These are phyloP conservation scores for Epicoccum sorghinum DNA, from an alignment of 2,329 filamentous ascomycete genomes.

Conservation along the genomic window DNA sequence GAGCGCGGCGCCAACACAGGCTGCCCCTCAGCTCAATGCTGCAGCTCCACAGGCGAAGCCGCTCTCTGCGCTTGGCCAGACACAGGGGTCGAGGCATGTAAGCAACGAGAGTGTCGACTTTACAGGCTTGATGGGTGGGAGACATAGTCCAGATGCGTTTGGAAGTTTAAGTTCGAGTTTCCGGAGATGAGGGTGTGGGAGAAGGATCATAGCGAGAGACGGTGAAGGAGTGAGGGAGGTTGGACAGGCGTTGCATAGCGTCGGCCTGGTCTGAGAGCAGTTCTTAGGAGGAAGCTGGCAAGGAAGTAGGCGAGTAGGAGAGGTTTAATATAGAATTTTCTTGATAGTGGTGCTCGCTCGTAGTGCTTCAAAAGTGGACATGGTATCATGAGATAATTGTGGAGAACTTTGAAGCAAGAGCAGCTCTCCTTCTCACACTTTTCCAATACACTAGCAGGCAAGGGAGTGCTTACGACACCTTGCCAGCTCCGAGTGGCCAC, in stretches of 20 bases:
- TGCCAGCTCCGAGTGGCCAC: too few relatives aligned
- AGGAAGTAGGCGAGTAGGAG: too few relatives aligned
- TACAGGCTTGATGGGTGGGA: conserved; percentile 66
- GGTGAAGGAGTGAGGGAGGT: neutral
- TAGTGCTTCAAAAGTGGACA: too few relatives aligned
- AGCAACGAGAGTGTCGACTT: conserved; percentile 75
- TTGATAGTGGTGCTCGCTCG: neutral
- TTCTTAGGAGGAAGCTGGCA: too few relatives aligned
- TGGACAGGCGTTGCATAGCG: neutral
- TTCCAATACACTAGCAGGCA: too few relatives aligned
- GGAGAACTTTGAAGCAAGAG: too few relatives aligned
- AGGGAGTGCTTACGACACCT: too few relatives aligned
- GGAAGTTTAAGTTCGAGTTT: conserved; percentile 70
- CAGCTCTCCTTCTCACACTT: too few relatives aligned
- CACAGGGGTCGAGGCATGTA: conserved; percentile 49
- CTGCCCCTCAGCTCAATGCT: conserved; percentile 45
- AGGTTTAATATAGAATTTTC: neutral
- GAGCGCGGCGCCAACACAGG: conserved; percentile 34
- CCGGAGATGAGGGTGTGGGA: conserved; percentile 28
- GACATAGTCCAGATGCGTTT: conserved; percentile 82
- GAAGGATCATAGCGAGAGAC: neutral
- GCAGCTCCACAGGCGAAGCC: conserved; percentile 62
- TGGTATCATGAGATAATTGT: too few relatives aligned
- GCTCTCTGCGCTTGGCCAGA: conserved; percentile 50
- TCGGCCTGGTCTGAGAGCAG: neutral